These are phyloP conservation scores for Myxozyma udenii DNA, from an alignment of 805 yeast genomes.

Conservation along the genomic window DNA sequence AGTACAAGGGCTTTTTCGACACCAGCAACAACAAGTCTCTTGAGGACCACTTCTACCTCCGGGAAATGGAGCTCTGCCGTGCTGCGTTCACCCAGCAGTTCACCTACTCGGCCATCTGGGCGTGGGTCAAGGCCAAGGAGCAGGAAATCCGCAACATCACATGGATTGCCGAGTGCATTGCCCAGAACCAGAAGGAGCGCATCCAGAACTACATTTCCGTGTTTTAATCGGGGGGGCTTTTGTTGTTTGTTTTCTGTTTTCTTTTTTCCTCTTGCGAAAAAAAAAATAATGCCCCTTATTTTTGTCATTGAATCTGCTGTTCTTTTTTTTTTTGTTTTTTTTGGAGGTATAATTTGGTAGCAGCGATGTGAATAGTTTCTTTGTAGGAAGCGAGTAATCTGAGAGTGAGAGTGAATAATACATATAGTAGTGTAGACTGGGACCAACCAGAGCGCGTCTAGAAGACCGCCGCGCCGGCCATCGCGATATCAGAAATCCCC, in stretches of 20 bases:
- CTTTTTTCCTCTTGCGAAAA: too few species aligned
- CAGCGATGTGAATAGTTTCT: too few species aligned
- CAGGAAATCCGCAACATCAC: conserved; percentile 96
- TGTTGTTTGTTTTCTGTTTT: not conserved
- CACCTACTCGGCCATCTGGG: conserved; percentile 86
- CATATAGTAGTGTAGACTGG: too few species aligned
- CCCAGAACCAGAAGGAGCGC: conserved; percentile 95
- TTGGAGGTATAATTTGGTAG: too few species aligned
- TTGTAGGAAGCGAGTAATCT: too few species aligned
- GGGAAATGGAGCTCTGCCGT: conserved; percentile 88
- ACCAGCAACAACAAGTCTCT: conserved; percentile 52
- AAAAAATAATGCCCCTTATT: too few species aligned
- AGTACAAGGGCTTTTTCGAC: conserved; percentile 45
- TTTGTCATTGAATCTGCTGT: too few species aligned
- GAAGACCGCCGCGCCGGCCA: too few species aligned
- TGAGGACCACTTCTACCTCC: conserved; percentile 90
- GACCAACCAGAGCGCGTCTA: too few species aligned
- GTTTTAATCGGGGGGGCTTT: conserved; percentile 44
- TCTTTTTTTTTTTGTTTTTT: too few species aligned
- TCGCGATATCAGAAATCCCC: too few species aligned
- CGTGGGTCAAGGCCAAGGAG: conserved; percentile 93
- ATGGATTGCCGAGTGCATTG: conserved; percentile 99
- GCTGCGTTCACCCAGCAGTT: conserved; percentile 90
- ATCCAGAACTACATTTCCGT: conserved; percentile 88
- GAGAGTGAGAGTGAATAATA: too few species aligned